Evolutionary conservation across 108 stramenopile genomes (phyloP), one percentile per base, ranked within the genome.

Genomic region (Fragilariopsis cylindrus): DNA sequence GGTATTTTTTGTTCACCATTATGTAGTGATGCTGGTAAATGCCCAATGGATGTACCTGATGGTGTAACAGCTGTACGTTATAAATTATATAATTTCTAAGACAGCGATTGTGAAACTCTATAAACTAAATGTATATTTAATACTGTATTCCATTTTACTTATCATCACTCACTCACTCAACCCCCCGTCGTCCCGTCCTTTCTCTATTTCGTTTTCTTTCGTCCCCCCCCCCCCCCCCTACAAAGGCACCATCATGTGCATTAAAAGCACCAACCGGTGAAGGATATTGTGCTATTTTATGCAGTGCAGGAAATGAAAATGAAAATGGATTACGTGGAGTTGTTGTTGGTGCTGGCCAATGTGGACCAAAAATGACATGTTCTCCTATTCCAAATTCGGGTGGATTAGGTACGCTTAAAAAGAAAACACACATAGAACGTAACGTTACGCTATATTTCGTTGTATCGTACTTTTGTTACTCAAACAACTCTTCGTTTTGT

Each of bases 311-410:
- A 15, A n/a, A 53, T n/a, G 52, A 53, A 15, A n/a, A 53, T 53
- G 52, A 53, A 15, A 53, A 53, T 53, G n/a, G 12, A 12, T 53
- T n/a, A n/a, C 15, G 15, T 12, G 52, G 52, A 12, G 52, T 12
- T 44, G 7, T 6, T 9, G 11, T 21, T 3, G 67, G 16, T 4
- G 67, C 18, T 18, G 49, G 67, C 15, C 15, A 47, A 18, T 68
- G 67, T 19, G 67, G 67, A 21, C 49, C 67, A 47, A 13, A 43
- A 5, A 68, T 68, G 67, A 50, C 9, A 13, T 68, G 67, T n/a
- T 16, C 19, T 13, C 67, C 67, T 6, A 52, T 68, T 50, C 67
- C 67, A 12, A 15, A 47, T 5, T 19, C 67, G n/a, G 49, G 30
- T 9, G 67, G 67, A 39, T 50, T 68, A 9, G 48, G 67, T 12